Percentiles rank a stretch among this genome's conserved stretches.
Evolutionary conservation across 23 red algal species (phyloP).

Genomic region (Pyropia haitanensis): DNA sequence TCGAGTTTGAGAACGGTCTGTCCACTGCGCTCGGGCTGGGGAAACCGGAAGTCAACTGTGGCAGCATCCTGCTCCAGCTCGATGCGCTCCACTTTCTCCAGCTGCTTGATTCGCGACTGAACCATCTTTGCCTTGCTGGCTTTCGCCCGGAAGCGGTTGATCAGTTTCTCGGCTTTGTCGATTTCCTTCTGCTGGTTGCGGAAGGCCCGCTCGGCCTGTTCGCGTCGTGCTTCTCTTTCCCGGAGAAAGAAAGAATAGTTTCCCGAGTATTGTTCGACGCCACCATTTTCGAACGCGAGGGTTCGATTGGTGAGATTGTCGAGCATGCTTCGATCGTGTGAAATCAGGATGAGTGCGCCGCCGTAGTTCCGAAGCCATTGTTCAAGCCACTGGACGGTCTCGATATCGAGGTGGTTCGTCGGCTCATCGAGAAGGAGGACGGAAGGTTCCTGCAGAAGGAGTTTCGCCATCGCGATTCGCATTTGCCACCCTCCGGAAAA

Average conservation of each 20-base stretch:
- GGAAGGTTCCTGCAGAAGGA: no score
- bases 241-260: slow-evolving; percentile 14
- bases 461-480: slow-evolving; percentile 20
- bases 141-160: slow-evolving; percentile 3
- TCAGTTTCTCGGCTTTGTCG: background rate
- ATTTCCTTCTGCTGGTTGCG: background rate
- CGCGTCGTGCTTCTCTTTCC: slow-evolving; percentile 1
- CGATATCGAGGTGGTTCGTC: slow-evolving; percentile 33
- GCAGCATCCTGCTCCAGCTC: background rate
- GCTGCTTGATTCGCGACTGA: background rate
- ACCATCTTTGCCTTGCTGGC: background rate
- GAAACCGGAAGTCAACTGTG: no score
- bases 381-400: slow-evolving; percentile 21
- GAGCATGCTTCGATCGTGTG: slow-evolving; percentile 16
- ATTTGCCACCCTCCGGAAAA: slow-evolving; percentile 31
- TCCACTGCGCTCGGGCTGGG: no score
- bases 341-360: slow-evolving; percentile 10
- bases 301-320: slow-evolving; percentile 12
- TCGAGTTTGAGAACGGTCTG: no score
- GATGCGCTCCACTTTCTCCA: background rate
- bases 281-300: slow-evolving; percentile 6
- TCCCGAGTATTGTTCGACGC: slow-evolving; percentile 5
- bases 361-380: slow-evolving; percentile 14
- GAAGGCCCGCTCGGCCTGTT: slow-evolving; percentile 2
- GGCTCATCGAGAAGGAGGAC: slow-evolving; percentile 38